Evolutionary conservation across 345 rosid species (phyloP).

Genomic region (Rhizophora apiculata): DNA sequence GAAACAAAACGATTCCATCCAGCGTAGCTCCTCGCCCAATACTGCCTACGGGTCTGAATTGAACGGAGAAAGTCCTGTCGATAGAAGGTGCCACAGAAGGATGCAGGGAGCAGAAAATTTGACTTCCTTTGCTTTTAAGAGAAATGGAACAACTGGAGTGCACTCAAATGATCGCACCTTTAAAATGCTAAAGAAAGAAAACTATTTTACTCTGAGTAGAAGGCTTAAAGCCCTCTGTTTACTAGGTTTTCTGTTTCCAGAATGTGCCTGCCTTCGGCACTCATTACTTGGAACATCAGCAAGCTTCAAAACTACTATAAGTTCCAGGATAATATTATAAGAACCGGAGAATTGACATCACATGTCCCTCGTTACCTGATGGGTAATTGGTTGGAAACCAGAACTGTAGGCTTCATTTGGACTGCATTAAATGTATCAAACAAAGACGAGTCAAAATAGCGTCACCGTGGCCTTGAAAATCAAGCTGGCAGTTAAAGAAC

Average conservation of each 20-base stretch:
- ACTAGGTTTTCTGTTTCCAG: too few relatives aligned
- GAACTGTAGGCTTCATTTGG: constrained; percentile 98
- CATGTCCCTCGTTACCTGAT: constrained; percentile 84
- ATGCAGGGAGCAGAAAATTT: neutral
- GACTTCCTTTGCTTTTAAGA: neutral
- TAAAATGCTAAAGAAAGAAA: too few relatives aligned
- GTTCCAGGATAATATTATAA: constrained; percentile 6
- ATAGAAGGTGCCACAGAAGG: neutral
- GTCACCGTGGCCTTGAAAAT: too few relatives aligned
- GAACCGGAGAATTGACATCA: constrained; percentile 19
- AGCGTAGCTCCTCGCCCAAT: constrained; percentile 97
- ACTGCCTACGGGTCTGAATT: constrained; percentile 62
- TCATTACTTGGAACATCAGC: neutral
- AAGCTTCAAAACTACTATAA: neutral
- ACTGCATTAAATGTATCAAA: constrained; percentile 36
- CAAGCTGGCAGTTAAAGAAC: too few relatives aligned
- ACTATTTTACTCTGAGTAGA: too few relatives aligned
- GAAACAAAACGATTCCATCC: constrained; percentile 86
- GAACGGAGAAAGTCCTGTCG: constrained; percentile 72
- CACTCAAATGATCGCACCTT: too few relatives aligned
- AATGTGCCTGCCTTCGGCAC: too few relatives aligned
- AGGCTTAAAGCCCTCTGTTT: too few relatives aligned
- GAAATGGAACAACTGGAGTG: too few relatives aligned
- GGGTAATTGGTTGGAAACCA: constrained; percentile 93
- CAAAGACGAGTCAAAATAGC: neutral